Percentiles rank a stretch among this genome's conserved stretches.
phyloP scores from a whole-genome alignment of 2,329 filamentous ascomycete genomes.

The Aspergillus clavatus region DNA sequence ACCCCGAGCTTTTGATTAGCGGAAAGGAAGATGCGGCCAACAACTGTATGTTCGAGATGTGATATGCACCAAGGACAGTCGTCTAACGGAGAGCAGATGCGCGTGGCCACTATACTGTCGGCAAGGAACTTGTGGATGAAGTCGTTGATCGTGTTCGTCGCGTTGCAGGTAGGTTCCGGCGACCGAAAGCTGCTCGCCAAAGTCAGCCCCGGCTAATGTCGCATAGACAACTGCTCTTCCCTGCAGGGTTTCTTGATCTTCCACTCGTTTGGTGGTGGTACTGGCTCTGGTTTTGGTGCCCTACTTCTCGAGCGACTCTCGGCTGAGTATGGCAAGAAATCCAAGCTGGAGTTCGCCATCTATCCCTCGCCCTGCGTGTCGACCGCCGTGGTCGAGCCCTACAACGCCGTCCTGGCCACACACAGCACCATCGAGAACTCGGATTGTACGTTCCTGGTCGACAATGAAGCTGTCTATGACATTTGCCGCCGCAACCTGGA shows the following conservation, averaged over 20 bases:
- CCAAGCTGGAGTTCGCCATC: constrained; percentile 62
- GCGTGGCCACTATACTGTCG: constrained; percentile 64
- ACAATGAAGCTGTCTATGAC: constrained; percentile 65
- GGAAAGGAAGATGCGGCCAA: constrained; percentile 67
- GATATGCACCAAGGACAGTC: neutral
- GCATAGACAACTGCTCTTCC: constrained; percentile 59
- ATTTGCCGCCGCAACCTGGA: constrained; percentile 62
- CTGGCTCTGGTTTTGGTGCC: constrained; percentile 62
- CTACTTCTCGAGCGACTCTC: constrained; percentile 61
- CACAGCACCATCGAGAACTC: constrained; percentile 64
- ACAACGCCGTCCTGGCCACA: constrained; percentile 55
- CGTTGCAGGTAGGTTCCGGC: constrained; percentile 50
- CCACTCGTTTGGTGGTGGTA: constrained; percentile 65
- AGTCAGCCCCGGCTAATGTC: constrained; percentile 6
- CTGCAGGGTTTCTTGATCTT: constrained; percentile 65
- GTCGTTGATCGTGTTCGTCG: constrained; percentile 62
- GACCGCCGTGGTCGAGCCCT: constrained; percentile 64
- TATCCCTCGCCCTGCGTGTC: constrained; percentile 62
- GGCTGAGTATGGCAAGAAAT: constrained; percentile 64
- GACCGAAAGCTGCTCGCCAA: constrained; percentile 10
- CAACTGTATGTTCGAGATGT: constrained; percentile 49
- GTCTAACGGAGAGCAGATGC: constrained; percentile 47
- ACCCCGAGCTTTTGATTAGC: constrained; percentile 61
- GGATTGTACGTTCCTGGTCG: constrained; percentile 64
- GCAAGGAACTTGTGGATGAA: constrained; percentile 61